Percentiles rank a stretch among this genome's conserved stretches.
Conservation (phyloP, 306 rosid species). For the Sechiopsis laciniata region DNA sequence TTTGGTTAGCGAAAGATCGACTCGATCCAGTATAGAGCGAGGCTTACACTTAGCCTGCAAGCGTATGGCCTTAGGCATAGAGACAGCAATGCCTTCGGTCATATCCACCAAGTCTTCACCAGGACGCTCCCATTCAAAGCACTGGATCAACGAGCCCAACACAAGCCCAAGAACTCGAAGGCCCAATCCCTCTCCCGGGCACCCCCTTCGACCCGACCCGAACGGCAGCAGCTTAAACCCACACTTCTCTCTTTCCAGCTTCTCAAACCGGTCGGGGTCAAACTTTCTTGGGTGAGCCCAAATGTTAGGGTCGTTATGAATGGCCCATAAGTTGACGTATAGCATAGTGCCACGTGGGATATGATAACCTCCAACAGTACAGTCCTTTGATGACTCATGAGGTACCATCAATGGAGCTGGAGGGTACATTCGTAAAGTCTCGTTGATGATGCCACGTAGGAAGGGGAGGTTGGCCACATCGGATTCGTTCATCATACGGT, state of each 20-base stretch:
- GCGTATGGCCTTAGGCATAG: slow-evolving; percentile 12
- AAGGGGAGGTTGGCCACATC: slow-evolving; percentile 30
- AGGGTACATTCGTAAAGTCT: slow-evolving; percentile 37
- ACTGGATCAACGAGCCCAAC: slow-evolving; percentile 20
- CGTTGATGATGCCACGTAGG: slow-evolving; percentile 27
- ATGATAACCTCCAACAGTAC: slow-evolving; percentile 26
- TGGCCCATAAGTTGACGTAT: slow-evolving; percentile 36
- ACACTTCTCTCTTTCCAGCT: not conserved
- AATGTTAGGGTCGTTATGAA: slow-evolving; percentile 32
- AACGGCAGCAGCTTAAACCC: slow-evolving; percentile 29
- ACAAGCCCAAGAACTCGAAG: slow-evolving; percentile 11
- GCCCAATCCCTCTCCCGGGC: slow-evolving; percentile 26
- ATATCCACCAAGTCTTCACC: slow-evolving; percentile 21
- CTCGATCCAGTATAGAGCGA: not conserved
- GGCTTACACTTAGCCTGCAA: slow-evolving; percentile 14
- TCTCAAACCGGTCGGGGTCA: slow-evolving; percentile 27
- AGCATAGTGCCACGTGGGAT: slow-evolving; percentile 41
- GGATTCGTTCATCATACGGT: slow-evolving; percentile 29
- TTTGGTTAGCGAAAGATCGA: not conserved
- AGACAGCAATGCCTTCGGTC: slow-evolving; percentile 12
- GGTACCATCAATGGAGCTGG: slow-evolving; percentile 29
- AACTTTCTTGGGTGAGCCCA: slow-evolving; percentile 33
- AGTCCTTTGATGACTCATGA: slow-evolving; percentile 33
- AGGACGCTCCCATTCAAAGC: slow-evolving; percentile 23
- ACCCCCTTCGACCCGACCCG: slow-evolving; percentile 26